Base-by-base conservation (phyloP, 75 land plant species). In the Cupressus sempervirens region DNA sequence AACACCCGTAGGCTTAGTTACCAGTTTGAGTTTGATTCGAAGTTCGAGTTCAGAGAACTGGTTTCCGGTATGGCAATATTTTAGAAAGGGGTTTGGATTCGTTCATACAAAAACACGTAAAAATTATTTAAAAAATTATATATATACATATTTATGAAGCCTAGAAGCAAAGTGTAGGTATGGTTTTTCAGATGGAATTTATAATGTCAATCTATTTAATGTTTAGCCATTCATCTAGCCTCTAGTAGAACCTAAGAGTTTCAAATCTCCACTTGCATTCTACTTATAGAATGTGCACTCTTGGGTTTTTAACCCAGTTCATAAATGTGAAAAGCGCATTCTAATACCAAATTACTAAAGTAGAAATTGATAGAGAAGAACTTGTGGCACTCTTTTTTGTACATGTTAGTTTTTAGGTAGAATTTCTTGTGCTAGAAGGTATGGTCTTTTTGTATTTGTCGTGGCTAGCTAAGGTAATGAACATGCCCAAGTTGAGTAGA, bases 401-500 rank as follows among this genome's bases (percentile, higher is more conserved):
- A 30, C 7, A 23, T 0, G n/a, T 58, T 58, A 20, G 2, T 58
- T 20, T 58, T 6, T 20, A 9, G 30, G 3, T 29, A 70, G 74
- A 10, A 20, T 70, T 23, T 9, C 10, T 35, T 70, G 30, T 70
- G 35, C 3, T 3, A 70, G 13, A 1, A 70, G 30, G 11, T 70
- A 12, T 35, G 11, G 13, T 9, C 3, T 30, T 70, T 70, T 70
- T 50, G 48, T 82, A 82, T 40, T 30, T 53, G 54, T 82, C 52
- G 20, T 40, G 1, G 23, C 65, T 62, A 16, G 90, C 80, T n/a
- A 88, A 86, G n/a, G 45, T 41, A 7, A 91, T 35, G 85, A 81
- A 92, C 11, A 84, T 54, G 8, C 68, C 74, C 23, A 92, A 50
- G 53, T 80, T 88, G 26, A 89, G 7, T 48, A 86, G 58, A 70